Conservation (phyloP, 169 alveolate species). For the Cryptosporidium sp. region DNA sequence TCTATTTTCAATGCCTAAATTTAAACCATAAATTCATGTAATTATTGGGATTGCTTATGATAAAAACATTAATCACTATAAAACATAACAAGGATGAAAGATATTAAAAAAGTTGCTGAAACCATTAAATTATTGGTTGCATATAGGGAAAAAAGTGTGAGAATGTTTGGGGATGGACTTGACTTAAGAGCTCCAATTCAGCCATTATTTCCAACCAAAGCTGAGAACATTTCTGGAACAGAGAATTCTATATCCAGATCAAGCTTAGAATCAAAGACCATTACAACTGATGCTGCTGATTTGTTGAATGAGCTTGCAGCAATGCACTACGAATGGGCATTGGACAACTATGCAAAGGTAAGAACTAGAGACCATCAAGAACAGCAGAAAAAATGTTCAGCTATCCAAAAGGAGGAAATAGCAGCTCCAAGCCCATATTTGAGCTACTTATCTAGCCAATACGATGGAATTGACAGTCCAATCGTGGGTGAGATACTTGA, state of each 20-base stretch:
- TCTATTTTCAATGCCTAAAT: not conserved
- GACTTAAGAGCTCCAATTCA: constrained; percentile 62
- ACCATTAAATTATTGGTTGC: constrained; percentile 8
- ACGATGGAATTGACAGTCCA: constrained; percentile 76
- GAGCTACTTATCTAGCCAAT: constrained; percentile 69
- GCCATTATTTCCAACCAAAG: constrained; percentile 24
- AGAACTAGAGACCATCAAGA: constrained; percentile 34
- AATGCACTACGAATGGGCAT: constrained; percentile 56
- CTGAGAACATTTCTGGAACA: not conserved
- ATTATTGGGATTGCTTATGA: not conserved
- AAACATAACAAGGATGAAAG: not conserved
- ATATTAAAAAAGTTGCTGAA: not conserved
- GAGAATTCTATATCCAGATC: not conserved
- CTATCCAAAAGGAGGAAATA: not conserved
- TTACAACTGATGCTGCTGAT: not conserved
- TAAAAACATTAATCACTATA: not conserved
- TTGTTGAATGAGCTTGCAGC: constrained; percentile 9
- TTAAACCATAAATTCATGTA: not conserved
- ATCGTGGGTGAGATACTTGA: constrained; percentile 21
- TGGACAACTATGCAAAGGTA: constrained; percentile 39
- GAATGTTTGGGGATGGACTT: not conserved
- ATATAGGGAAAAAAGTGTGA: constrained; percentile 13
- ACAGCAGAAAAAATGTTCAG: not conserved
- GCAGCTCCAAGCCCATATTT: constrained; percentile 38
- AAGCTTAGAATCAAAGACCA: not conserved